A percentile compares a stretch with the other conserved stretches of the same genome.
These are phyloP conservation scores for Mucor sp. DNA, from an alignment of 371 early-diverging fungal genomes.

Conservation along the genomic window DNA sequence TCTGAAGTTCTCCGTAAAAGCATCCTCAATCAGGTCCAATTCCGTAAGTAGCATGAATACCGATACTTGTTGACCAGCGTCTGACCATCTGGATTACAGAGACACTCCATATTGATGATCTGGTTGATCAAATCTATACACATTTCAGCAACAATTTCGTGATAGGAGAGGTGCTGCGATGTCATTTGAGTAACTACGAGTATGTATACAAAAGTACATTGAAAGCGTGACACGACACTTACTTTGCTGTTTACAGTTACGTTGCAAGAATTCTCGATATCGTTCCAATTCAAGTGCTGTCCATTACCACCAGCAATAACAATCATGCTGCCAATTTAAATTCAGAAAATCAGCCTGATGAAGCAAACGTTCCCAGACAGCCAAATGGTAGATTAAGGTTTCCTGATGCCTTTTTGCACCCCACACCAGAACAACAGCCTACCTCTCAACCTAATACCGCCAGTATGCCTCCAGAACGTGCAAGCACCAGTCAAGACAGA, in stretches of 20 bases:
- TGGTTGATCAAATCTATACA: constrained; percentile 49
- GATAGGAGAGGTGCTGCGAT: constrained; percentile 46
- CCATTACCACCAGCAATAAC: not conserved
- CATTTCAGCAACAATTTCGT: constrained; percentile 48
- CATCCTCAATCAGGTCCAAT: constrained; percentile 66
- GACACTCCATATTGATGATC: constrained; percentile 46
- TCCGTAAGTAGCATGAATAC: constrained; percentile 50
- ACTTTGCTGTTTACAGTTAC: constrained; percentile 20
- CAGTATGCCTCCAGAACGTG: not conserved
- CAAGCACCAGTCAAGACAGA: not conserved
- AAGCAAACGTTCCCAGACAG: constrained; percentile 35
- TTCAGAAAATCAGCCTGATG: constrained; percentile 2
- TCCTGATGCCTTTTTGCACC: constrained; percentile 51
- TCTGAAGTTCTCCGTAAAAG: constrained; percentile 63
- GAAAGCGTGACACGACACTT: not conserved
- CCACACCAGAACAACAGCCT: constrained; percentile 23
- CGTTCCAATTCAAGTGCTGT: constrained; percentile 9
- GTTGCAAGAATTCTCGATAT: constrained; percentile 36
- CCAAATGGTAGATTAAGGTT: constrained; percentile 45
- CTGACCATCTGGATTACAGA: constrained; percentile 21
- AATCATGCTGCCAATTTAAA: not conserved
- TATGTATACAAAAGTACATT: constrained; percentile 5
- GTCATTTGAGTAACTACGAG: constrained; percentile 36
- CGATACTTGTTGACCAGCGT: not conserved
- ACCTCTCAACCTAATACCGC: not conserved